Evolutionary conservation across 2,329 filamentous ascomycete genomes (phyloP), one percentile per base, ranked within the genome.

Genomic region (Phialocephala subalpina): DNA sequence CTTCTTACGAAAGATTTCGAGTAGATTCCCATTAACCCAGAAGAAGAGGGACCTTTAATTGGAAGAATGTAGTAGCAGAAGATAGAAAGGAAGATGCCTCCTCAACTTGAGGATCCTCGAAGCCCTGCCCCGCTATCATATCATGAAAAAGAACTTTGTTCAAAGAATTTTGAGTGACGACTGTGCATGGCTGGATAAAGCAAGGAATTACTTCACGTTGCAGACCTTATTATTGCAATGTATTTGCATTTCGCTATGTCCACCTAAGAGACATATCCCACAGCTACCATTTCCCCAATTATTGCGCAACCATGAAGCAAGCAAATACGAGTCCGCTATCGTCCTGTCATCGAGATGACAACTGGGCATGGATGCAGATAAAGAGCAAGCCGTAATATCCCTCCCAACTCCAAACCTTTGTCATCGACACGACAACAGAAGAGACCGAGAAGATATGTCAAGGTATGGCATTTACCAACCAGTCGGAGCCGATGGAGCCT

Each of bases 381-480:
- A 33, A 53, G 11, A 53, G 49, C 25, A 52, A 52, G 22, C 49
- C 9, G 25, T 7, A 29, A 12, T n/a, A 14, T 3, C 14, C 14
- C 14, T 25, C 18, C 27, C 25, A 16, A 33, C 27, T 53, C 25
- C 18, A 22, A 18, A 12, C 25, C 49, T 29, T 33, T 33, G 27
- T 33, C 49, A 53, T 53, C 25, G 22, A n/a, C 18, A 53, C n/a
- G 49, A 53, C 49, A 33, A n/a, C 12, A 12, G 49, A 33, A 53
- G 49, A 53, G 25, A 53, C 14, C 7, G 27, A 53, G 49, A 33
- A 53, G 49, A 33, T 29, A 53, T 16, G 25, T 29, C 49, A 33
- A 49, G 22, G 38, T 16, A 14, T 12, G 3, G 45, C n/a, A 29
- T 29, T 53, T 53, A 53, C 49, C 49, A 53, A n/a, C 22, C n/a